A percentile compares a stretch with the other conserved stretches of the same genome.
Evolutionary conservation across 1,139 yeast genomes (phyloP).

Genomic region (Insectozyma bohioensis): DNA sequence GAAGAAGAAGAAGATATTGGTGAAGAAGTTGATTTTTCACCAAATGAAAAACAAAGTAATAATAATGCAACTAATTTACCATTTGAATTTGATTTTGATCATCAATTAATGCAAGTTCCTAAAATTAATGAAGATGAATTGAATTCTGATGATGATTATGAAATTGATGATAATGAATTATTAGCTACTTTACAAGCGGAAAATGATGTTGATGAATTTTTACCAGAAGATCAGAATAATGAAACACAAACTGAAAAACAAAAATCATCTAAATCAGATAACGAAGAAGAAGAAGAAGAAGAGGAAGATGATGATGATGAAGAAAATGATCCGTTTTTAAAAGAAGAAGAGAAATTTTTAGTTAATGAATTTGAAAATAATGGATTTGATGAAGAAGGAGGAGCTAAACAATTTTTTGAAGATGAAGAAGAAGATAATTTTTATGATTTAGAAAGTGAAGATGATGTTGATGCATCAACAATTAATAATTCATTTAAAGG

Average conservation of each 20-base stretch:
- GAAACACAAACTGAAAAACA: conserved; percentile 1
- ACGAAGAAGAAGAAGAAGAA: conserved; percentile 12
- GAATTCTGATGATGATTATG: conserved; percentile 67
- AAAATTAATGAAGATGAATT: conserved; percentile 52
- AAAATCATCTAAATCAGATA: conserved; percentile 18
- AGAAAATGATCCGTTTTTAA: conserved; percentile 48
- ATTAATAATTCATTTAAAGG: conserved; percentile 23
- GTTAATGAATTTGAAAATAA: conserved; percentile 50
- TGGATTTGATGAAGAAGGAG: conserved; percentile 41
- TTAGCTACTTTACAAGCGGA: conserved; percentile 69
- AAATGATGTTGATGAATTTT: conserved; percentile 53
- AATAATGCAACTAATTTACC: conserved; percentile 11
- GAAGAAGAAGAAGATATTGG: conserved; percentile 72
- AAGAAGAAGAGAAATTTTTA: conserved; percentile 47
- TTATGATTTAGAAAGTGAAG: conserved; percentile 13
- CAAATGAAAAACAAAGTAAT: conserved; percentile 13
- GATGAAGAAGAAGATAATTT: conserved; percentile 12
- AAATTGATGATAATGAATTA: conserved; percentile 70
- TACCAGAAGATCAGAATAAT: conserved; percentile 12
- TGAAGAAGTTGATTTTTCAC: conserved; percentile 48
- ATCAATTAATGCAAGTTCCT: conserved; percentile 46
- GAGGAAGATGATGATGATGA: conserved; percentile 48
- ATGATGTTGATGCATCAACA: conserved; percentile 11
- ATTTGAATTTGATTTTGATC: conserved; percentile 39
- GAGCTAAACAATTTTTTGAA: conserved; percentile 10